These are phyloP conservation scores for Apiotrichum domesticum DNA, from an alignment of 1,284 basidiomycete genomes.

Conservation along the genomic window DNA sequence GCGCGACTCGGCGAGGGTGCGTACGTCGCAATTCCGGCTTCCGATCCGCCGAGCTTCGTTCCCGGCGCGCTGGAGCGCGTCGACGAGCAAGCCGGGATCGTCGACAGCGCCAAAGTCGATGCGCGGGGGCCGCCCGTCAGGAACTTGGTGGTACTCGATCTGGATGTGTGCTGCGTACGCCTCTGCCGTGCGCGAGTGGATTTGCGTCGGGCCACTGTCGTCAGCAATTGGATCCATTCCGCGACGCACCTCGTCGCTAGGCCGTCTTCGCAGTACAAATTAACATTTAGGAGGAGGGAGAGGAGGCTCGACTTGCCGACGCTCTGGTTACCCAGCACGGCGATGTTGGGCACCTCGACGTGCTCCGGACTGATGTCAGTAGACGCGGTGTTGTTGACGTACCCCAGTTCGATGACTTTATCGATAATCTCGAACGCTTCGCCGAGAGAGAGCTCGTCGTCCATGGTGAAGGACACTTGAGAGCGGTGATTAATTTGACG, in stretches of 20 bases:
- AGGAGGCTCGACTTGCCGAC: conserved; percentile 29
- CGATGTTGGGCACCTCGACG: conserved; percentile 10
- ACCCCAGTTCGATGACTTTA: too few species aligned
- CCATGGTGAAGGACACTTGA: too few species aligned
- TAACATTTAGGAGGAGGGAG: conserved; percentile 10
- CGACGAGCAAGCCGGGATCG: neutral
- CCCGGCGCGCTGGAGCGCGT: conserved; percentile 13
- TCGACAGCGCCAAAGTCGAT: too few species aligned
- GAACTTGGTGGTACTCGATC: conserved; percentile 8
- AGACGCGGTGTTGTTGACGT: too few species aligned
- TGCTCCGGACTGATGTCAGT: neutral
- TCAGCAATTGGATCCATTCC: too few species aligned
- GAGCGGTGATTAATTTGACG: too few species aligned
- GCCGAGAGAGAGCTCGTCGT: too few species aligned
- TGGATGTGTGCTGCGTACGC: conserved; percentile 15
- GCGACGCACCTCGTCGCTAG: conserved; percentile 18
- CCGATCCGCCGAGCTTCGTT: conserved; percentile 18
- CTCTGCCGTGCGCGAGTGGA: conserved; percentile 12
- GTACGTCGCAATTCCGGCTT: neutral
- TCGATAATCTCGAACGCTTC: too few species aligned
- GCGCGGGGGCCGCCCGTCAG: too few species aligned
- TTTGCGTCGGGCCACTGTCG: conserved; percentile 22
- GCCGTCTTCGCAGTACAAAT: conserved; percentile 12
- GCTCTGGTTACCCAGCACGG: conserved; percentile 23
- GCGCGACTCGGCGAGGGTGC: too few species aligned